Evolutionary conservation across 495 filamentous ascomycete species (phyloP).

Genomic region (Pyrenula aspistea): DNA sequence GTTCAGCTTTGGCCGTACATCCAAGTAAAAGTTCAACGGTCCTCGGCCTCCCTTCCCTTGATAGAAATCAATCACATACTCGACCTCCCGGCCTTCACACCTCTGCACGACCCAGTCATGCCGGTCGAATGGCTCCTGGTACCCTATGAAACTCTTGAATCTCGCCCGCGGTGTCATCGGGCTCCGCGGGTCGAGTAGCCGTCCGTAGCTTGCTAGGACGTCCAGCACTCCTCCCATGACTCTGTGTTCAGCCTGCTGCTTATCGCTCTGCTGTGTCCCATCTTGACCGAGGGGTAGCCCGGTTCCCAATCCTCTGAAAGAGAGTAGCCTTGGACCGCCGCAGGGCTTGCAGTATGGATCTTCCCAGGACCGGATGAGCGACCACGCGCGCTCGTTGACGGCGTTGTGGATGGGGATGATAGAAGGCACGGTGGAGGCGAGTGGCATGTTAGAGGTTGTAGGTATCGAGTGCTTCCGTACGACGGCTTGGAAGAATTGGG

Average conservation of each 20-base stretch:
- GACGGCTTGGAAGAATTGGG: slow-evolving; percentile 93
- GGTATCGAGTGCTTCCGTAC: slow-evolving; percentile 57
- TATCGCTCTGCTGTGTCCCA: background rate
- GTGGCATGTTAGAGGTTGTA: slow-evolving; percentile 23
- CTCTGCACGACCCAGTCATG: slow-evolving; percentile 97
- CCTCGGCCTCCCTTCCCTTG: slow-evolving; percentile 56
- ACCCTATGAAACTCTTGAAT: slow-evolving; percentile 69
- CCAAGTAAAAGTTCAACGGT: slow-evolving; percentile 81
- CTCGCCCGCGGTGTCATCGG: slow-evolving; percentile 69
- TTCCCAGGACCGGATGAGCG: slow-evolving; percentile 80
- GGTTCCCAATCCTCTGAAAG: slow-evolving; percentile 59
- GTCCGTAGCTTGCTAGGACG: background rate
- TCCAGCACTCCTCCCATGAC: slow-evolving; percentile 9
- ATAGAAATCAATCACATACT: slow-evolving; percentile 98
- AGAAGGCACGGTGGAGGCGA: slow-evolving; percentile 63
- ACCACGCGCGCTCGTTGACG: slow-evolving; percentile 83
- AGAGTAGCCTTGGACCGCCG: slow-evolving; percentile 69
- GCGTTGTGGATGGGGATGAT: slow-evolving; percentile 98
- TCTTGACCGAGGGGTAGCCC: background rate
- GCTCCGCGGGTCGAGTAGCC: slow-evolving; percentile 36
- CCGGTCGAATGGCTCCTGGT: slow-evolving; percentile 83
- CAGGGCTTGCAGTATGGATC: slow-evolving; percentile 48
- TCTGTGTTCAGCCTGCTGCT: slow-evolving; percentile 1
- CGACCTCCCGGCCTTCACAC: slow-evolving; percentile 68
- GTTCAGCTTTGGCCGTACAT: slow-evolving; percentile 92